Conservation (phyloP, 768 basidiomycete genomes). For the Podaxis rugospora region DNA sequence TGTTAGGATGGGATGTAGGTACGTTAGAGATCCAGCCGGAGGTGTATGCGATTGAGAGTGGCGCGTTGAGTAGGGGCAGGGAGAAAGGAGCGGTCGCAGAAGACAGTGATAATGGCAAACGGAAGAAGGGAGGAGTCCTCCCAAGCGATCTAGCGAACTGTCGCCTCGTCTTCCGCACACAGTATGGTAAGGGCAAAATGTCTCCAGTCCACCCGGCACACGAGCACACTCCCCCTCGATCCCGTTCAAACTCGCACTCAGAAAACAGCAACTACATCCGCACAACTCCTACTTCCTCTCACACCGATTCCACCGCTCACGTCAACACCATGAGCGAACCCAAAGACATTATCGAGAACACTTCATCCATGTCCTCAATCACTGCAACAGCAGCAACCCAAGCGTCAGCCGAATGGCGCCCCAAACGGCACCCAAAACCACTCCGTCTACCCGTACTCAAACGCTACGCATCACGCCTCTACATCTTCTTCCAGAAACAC, state of each 20-base stretch:
- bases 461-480: slow-evolving; percentile 34
- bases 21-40: slow-evolving; percentile 48
- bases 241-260: too few species aligned
- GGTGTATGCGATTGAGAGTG: slow-evolving; percentile 16
- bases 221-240: background rate
- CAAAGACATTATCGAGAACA: background rate
- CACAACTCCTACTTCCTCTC: too few species aligned
- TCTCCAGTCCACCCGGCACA: slow-evolving; percentile 18
- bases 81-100: background rate
- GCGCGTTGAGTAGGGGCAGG: background rate
- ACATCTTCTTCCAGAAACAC: slow-evolving; percentile 32
- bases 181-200: slow-evolving; percentile 33
- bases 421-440: slow-evolving; percentile 21
- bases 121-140: slow-evolving; percentile 16
- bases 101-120: background rate
- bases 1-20: slow-evolving; percentile 67
- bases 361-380: background rate
- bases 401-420: slow-evolving; percentile 27
- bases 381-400: background rate
- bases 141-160: slow-evolving; percentile 33
- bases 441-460: slow-evolving; percentile 35
- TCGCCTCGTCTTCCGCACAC: slow-evolving; percentile 35
- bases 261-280: too few species aligned
- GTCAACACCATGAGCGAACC: too few species aligned
- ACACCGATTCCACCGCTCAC: background rate